A percentile compares a stretch with the other conserved stretches of the same genome.
Conservation (phyloP, 2,329 filamentous ascomycete genomes). For the Conoideocrella luteorostrata region DNA sequence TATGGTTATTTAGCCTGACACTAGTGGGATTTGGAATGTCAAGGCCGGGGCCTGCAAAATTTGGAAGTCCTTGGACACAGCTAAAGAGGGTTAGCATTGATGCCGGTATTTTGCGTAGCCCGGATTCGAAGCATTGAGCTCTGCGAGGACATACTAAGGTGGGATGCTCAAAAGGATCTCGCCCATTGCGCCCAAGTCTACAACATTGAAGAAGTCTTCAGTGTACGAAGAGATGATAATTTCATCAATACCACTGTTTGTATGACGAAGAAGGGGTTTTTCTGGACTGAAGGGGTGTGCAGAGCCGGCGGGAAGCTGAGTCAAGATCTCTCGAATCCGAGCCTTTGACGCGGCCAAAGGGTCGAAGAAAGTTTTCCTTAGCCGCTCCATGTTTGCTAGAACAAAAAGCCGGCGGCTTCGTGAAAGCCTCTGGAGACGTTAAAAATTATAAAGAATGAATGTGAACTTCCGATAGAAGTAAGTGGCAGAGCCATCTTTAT, state of each 20-base stretch:
- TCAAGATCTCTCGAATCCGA: constrained; percentile 11
- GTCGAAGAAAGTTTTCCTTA: constrained; percentile 14
- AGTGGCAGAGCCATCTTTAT: no score
- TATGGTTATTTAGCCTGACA: constrained; percentile 10
- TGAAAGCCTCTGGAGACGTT: no score
- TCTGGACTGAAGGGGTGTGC: constrained; percentile 15
- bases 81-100: constrained; percentile 1
- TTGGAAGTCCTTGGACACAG: constrained; percentile 11
- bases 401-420: no score
- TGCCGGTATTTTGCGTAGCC: no score
- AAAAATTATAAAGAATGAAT: no score
- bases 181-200: constrained; percentile 15
- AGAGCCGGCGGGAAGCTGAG: constrained; percentile 11
- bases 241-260: constrained; percentile 10
- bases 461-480: no score
- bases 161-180: constrained; percentile 10
- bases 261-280: constrained; percentile 10
- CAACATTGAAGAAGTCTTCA: constrained; percentile 15
- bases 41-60: constrained; percentile 10
- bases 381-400: constrained; percentile 14
- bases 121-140: no score
- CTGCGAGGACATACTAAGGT: constrained; percentile 8
- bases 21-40: constrained; percentile 9
- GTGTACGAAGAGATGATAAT: constrained; percentile 13
- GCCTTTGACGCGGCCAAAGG: constrained; percentile 12